A percentile compares a stretch with the other conserved stretches of the same genome.
Conservation (phyloP, 2,329 filamentous ascomycete genomes). For the Didymella keratinophila region DNA sequence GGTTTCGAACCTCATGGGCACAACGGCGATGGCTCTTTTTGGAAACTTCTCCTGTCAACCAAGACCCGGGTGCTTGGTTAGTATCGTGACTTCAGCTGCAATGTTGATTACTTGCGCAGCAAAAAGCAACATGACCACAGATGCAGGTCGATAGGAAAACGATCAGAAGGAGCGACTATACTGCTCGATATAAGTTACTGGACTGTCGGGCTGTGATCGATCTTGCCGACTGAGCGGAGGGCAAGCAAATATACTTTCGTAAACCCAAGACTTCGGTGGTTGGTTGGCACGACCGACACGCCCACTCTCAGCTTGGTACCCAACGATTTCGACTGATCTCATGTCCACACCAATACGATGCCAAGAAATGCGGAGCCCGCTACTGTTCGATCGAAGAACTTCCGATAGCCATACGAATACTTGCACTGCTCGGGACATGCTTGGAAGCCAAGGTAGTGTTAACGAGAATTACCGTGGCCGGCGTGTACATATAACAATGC, state of each 20-base stretch:
- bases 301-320: conserved; percentile 9
- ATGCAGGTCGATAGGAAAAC: background rate
- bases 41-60: conserved; percentile 6
- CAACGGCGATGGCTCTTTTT: background rate
- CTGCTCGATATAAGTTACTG: too few relatives aligned
- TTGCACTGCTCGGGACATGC: background rate
- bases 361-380: conserved; percentile 15
- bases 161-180: background rate
- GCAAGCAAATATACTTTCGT: background rate
- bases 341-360: conserved; percentile 4
- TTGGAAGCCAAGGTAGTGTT: conserved; percentile 15
- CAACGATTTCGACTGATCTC: background rate
- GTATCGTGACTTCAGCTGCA: background rate
- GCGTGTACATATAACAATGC: conserved; percentile 9
- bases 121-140: background rate
- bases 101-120: background rate
- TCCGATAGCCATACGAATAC: background rate
- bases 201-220: background rate
- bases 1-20: conserved; percentile 3
- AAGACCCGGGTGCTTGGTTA: conserved; percentile 5
- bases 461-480: conserved; percentile 15
- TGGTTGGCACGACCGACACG: background rate
- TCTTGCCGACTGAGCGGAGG: background rate
- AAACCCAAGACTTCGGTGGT: conserved; percentile 4
- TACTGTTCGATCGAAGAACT: background rate